Base-by-base conservation (phyloP, 2,329 filamentous ascomycete species). In the Atkinsonella texensis region DNA sequence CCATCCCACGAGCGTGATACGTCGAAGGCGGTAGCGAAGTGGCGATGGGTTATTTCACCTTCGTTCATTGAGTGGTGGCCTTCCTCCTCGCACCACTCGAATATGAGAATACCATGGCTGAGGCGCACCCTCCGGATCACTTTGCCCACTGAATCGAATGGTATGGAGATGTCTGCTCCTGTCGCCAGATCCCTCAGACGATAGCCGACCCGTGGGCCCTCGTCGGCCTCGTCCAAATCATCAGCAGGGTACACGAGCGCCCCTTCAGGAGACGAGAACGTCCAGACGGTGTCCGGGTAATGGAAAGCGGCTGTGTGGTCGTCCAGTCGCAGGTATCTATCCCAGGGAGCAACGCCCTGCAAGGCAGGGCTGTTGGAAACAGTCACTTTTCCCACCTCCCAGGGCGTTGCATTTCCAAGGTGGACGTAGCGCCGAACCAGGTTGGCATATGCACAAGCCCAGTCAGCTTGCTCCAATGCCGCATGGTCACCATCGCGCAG, bases 81-180 rank as follows among this genome's bases (percentile, higher is more conserved):
- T 77, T 72, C 66, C 2, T 67, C 62, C 58, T 81, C 76, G 48
- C 77, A 79, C 80, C 80, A 84, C 60, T 84, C 80, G n/a, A 84
- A 65, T 17, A 83, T 59, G n/a, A 85, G 65, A n/a, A 81, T 67
- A 2, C 68, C 67, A 35, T 74, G 66, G 33, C 73, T 71, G 4
- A 84, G 65, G 13, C 80, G 72, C 3, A 81, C 62, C 12, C 80
- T 72, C 12, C 80, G 70, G 28, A 83, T 66, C 35, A 76, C 15
- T 69, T 56, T 74, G 80, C 8, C 67, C 68, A 1, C 54, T 5
- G 69, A 65, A 38, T 75, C 66, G 55, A 84, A 81, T 1, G 79
- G 76, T 15, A 83, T 68, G 2, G 62, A 59, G 31, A 68, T 64
- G n/a, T 69, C 63, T 4, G 59, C 56, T 10, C 71, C 65, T 1